phyloP scores from a whole-genome alignment of 257 asterid genomes.

The Cordia subcordata region DNA sequence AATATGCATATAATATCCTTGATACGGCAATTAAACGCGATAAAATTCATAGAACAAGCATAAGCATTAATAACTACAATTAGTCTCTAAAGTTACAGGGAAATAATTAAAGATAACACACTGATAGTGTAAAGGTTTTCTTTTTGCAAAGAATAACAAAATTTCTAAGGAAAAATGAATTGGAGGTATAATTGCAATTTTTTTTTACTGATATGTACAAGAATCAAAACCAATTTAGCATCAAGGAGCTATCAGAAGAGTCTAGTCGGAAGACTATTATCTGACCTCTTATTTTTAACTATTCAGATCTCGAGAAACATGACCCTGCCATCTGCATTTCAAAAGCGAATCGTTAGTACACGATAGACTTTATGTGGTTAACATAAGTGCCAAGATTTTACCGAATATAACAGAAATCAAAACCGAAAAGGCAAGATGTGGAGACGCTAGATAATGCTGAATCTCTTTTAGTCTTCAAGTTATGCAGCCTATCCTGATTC shows the following conservation, averaged over 20 bases:
- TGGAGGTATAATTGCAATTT: neutral
- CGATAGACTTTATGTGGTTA: neutral
- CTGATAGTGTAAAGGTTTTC: neutral
- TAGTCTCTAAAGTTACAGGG: neutral
- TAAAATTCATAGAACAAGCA: too few relatives aligned
- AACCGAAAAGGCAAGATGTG: neutral
- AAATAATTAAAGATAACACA: neutral
- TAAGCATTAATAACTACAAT: neutral
- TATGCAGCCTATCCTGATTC: too few relatives aligned
- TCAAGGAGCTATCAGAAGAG: neutral
- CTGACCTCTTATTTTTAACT: slow-evolving; percentile 37
- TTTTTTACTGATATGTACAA: neutral
- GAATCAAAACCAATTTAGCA: neutral
- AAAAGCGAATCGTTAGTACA: slow-evolving; percentile 14
- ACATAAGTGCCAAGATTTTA: neutral
- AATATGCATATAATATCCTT: too few relatives aligned
- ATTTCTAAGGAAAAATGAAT: neutral
- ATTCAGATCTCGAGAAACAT: slow-evolving; percentile 68
- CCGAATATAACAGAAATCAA: neutral
- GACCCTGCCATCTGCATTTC: slow-evolving; percentile 88
- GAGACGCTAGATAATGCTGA: too few relatives aligned
- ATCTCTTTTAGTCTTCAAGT: too few relatives aligned
- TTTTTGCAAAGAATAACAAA: neutral
- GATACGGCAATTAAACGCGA: too few relatives aligned
- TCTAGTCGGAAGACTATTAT: slow-evolving; percentile 19